Evolutionary conservation across 345 rosid genomes (phyloP), one percentile per base, ranked within the genome.

Genomic region (Brassica rapa): DNA sequence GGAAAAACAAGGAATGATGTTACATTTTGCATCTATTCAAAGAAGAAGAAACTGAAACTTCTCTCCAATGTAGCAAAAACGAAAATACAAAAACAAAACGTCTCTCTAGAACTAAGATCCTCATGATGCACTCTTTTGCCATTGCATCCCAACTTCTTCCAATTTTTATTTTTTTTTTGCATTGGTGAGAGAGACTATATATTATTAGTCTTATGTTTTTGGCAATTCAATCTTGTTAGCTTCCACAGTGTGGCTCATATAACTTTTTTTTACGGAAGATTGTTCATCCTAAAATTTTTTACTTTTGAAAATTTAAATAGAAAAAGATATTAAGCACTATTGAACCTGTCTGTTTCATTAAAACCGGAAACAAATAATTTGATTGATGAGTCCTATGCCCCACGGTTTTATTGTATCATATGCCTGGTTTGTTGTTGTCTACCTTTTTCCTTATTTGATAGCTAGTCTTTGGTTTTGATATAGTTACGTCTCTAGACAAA

Each of bases 131-230:
- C 65, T 73, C 72, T 73, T 79, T 35, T 79, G 74, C 68, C 46
- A 63, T 41, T 70, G 83, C 27, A 41, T 70, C 6, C 76, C 90
- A 41, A 84, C 79, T 59, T 88, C 92, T 87, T 88, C 92, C 14
- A 10, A 39, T 39, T 14, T 39, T 39, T 39, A 1, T 37, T 37
- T 35, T 35, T 37, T 8, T 37, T 37, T 6, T 37, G 46, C 12
- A 39, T 39, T 35, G 46, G 46, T 39, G 46, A 39, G 14, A 39
- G 46, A 39, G 14, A 27, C 29, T 27, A 27, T 39, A 39, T 39
- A 39, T 39, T 2, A 41, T 10, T 41, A 41, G 49, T 41, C 49
- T 41, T 41, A 11, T 41, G 49, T 41, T 41, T 41, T 41, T 10
- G 49, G 49, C 49, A 10, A 41, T 3, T 41, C 49, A 41, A 41